Conservation (phyloP, 768 basidiomycete genomes). For the Baorangia bicolor region DNA sequence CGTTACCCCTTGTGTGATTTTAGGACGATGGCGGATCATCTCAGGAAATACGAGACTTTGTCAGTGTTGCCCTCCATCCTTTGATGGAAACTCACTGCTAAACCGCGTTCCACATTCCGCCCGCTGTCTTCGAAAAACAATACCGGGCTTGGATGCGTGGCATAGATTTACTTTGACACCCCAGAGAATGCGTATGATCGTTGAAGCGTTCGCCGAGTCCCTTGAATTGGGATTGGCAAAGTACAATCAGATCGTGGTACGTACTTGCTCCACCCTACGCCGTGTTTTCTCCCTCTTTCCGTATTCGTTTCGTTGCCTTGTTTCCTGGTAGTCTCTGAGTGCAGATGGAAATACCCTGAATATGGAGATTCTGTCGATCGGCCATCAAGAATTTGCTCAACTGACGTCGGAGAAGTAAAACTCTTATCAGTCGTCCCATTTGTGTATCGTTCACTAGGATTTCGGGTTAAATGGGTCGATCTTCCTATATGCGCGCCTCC, state of each 20-base stretch:
- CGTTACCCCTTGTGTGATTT: neutral
- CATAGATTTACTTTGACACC: constrained; percentile 81
- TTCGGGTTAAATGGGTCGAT: neutral
- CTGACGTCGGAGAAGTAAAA: neutral
- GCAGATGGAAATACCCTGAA: constrained; percentile 2
- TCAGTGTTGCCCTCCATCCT: constrained; percentile 42
- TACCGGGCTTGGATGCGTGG: neutral
- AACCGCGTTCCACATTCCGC: neutral
- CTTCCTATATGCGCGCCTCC: neutral
- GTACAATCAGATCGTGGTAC: constrained; percentile 81
- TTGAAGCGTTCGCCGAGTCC: constrained; percentile 92
- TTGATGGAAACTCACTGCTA: neutral
- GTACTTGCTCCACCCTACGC: constrained; percentile 34
- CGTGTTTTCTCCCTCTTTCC: constrained; percentile 1
- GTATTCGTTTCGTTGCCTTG: constrained; percentile 3
- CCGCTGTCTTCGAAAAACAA: neutral
- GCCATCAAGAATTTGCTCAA: neutral
- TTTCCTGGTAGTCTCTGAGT: neutral
- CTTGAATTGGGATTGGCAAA: constrained; percentile 85
- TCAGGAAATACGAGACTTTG: constrained; percentile 86
- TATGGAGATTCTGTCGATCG: neutral
- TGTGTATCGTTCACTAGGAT: neutral
- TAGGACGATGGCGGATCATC: constrained; percentile 92
- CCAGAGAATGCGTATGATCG: constrained; percentile 94
- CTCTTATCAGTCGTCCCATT: neutral